phyloP scores from a whole-genome alignment of 1,284 basidiomycete genomes.

The Anthracocystis panici-leucophaei region DNA sequence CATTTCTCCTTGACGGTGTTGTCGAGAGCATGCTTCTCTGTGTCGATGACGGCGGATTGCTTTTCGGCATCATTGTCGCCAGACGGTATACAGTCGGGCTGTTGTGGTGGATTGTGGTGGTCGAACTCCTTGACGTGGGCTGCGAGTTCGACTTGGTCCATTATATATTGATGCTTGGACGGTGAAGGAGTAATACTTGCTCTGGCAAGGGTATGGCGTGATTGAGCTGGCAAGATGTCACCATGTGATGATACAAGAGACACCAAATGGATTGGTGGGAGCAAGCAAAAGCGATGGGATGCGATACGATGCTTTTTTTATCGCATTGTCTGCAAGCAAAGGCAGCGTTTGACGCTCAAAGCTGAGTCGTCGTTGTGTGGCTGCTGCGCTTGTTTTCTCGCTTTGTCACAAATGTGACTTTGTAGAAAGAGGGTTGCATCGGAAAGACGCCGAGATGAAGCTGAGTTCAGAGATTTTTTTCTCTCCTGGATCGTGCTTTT shows the following conservation, averaged over 20 bases:
- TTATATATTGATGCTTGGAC: constrained; percentile 11
- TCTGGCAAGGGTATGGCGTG: constrained; percentile 14
- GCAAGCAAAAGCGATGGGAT: not conserved
- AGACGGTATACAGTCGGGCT: not conserved
- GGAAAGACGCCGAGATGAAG: constrained; percentile 35
- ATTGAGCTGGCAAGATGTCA: constrained; percentile 10
- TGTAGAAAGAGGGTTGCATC: constrained; percentile 4
- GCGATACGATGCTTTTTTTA: too few species aligned
- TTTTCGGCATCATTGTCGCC: not conserved
- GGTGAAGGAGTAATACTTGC: not conserved
- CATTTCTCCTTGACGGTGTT: not conserved
- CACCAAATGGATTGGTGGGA: not conserved
- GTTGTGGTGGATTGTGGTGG: not conserved
- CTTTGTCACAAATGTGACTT: constrained; percentile 1
- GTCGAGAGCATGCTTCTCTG: constrained; percentile 7
- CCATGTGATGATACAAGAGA: constrained; percentile 8
- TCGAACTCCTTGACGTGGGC: constrained; percentile 23
- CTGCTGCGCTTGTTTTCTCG: not conserved
- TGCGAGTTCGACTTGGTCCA: constrained; percentile 32
- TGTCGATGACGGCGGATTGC: not conserved
- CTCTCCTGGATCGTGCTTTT: not conserved
- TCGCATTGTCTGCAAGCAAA: not conserved
- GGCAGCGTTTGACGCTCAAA: too few species aligned
- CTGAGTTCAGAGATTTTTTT: not conserved
- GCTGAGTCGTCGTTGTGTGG: not conserved